These are phyloP conservation scores for Aspergillus arachidicola DNA, from an alignment of 2,329 filamentous ascomycete genomes.

Conservation along the genomic window DNA sequence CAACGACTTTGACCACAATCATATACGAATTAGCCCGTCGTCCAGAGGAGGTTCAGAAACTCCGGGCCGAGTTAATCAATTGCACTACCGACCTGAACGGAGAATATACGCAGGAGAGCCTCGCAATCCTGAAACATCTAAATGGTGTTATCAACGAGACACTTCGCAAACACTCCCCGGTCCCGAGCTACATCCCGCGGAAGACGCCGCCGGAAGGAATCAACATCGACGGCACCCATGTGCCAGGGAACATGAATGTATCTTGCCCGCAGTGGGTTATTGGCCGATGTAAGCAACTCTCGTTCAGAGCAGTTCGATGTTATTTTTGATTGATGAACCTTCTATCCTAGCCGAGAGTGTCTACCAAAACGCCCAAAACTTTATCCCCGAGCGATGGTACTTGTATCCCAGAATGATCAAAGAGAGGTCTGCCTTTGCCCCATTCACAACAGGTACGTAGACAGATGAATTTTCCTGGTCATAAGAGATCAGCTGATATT, in stretches of 20 bases:
- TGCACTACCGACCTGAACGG: not conserved
- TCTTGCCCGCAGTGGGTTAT: constrained; percentile 26
- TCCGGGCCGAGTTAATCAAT: not conserved
- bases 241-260: constrained; percentile 24
- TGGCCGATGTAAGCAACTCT: constrained; percentile 24
- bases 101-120: not conserved
- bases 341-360: constrained; percentile 23
- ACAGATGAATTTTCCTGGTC: not conserved
- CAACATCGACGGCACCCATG: constrained; percentile 16
- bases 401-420: constrained; percentile 36
- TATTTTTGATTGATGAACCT: not conserved
- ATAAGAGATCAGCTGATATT: not conserved
- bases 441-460: constrained; percentile 35
- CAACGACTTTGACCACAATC: not conserved
- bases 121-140: constrained; percentile 10
- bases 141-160: constrained; percentile 21
- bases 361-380: constrained; percentile 30
- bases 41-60: not conserved
- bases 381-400: constrained; percentile 38
- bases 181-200: constrained; percentile 14
- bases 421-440: constrained; percentile 36
- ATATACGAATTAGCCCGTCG: not conserved
- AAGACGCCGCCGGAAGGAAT: constrained; percentile 22
- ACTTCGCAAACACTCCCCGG: constrained; percentile 15
- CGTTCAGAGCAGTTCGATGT: not conserved